Evolutionary conservation across 2,329 filamentous ascomycete species (phyloP).

Genomic region (Phoma sp.): DNA sequence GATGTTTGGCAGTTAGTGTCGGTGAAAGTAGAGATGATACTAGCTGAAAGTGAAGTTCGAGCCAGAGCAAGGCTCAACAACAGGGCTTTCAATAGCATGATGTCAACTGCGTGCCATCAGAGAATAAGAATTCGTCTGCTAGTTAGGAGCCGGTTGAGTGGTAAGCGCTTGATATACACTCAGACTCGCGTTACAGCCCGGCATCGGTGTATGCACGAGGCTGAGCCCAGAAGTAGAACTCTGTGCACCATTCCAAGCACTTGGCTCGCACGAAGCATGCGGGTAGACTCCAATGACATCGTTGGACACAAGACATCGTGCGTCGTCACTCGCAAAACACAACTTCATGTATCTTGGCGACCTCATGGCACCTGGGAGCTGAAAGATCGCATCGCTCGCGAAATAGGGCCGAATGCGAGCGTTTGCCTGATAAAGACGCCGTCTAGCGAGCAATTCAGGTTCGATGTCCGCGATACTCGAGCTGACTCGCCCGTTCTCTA

Average conservation of each 20-base stretch:
- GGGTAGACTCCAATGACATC: neutral
- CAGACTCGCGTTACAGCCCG: neutral
- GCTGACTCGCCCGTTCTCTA: neutral
- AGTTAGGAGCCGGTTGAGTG: neutral
- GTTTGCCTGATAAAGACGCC: neutral
- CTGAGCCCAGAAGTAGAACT: neutral
- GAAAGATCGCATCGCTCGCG: neutral
- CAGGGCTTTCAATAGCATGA: neutral
- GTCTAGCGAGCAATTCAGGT: neutral
- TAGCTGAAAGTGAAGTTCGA: neutral
- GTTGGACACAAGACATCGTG: neutral
- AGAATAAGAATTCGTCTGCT: neutral
- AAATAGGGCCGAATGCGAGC: neutral
- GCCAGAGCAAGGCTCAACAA: neutral
- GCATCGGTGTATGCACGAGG: neutral
- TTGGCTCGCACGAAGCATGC: neutral
- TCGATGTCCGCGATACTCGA: neutral
- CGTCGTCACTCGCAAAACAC: neutral
- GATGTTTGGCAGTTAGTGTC: slow-evolving; percentile 21
- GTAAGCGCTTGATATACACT: neutral
- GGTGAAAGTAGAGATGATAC: slow-evolving; percentile 20
- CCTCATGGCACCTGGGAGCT: neutral
- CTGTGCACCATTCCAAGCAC: neutral
- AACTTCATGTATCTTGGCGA: neutral
- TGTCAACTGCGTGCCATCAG: neutral